Evolutionary conservation across 176 grass and related monocot species (phyloP).

Genomic region (Cenchrus purpureus): DNA sequence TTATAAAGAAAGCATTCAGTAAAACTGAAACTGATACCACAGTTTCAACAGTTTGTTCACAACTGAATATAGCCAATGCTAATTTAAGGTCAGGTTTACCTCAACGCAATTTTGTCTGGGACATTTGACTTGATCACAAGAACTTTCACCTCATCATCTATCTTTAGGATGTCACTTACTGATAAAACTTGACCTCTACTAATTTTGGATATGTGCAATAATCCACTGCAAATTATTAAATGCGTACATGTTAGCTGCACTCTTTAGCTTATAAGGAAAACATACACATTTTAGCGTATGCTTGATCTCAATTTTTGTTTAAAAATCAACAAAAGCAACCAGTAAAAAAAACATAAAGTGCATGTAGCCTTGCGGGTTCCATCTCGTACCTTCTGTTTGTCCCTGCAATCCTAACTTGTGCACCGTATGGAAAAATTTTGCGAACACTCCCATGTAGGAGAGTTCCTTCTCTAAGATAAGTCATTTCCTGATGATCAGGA

Average conservation of each 20-base stretch:
- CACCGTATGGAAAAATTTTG: constrained; percentile 83
- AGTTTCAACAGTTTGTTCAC: constrained; percentile 5
- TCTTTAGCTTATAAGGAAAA: not conserved
- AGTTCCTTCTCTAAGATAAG: constrained; percentile 82
- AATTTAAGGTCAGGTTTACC: constrained; percentile 44
- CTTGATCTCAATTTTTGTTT: not conserved
- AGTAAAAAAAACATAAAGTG: not conserved
- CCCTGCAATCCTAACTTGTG: constrained; percentile 70
- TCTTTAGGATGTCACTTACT: constrained; percentile 74
- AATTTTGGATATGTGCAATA: constrained; percentile 93
- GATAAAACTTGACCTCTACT: constrained; percentile 54
- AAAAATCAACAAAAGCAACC: not conserved
- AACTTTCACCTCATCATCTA: constrained; percentile 86
- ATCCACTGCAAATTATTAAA: constrained; percentile 62
- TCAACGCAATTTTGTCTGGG: constrained; percentile 84
- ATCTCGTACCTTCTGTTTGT: constrained; percentile 76
- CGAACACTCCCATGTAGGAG: constrained; percentile 71
- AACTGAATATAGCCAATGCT: constrained; percentile 9
- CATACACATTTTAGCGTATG: constrained; percentile 7
- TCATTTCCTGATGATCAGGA: constrained; percentile 65
- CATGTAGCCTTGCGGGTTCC: not conserved
- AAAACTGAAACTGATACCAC: constrained; percentile 9
- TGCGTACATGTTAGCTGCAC: constrained; percentile 25
- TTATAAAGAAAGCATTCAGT: constrained; percentile 30
- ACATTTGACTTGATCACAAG: constrained; percentile 85